Evolutionary conservation across 495 filamentous ascomycete genomes (phyloP).

Genomic region (Sordaria brevicollis): DNA sequence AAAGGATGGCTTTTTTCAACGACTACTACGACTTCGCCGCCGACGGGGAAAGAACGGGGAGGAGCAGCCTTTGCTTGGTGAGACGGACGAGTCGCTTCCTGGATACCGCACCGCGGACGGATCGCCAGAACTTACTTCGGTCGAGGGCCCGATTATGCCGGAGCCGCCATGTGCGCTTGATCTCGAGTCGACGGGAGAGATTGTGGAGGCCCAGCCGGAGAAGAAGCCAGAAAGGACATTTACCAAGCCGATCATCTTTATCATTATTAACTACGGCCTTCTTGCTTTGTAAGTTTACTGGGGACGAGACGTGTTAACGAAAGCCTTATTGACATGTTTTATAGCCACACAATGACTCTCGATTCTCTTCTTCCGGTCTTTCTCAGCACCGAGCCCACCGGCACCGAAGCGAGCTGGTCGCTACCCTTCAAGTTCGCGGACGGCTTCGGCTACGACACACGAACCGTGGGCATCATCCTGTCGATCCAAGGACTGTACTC

Average conservation of each 20-base stretch:
- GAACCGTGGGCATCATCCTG: conserved; percentile 77
- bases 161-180: conserved; percentile 4
- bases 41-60: conserved; percentile 28
- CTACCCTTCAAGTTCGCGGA: conserved; percentile 83
- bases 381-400: conserved; percentile 59
- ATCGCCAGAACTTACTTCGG: conserved; percentile 15
- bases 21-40: too few relatives aligned
- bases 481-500: conserved; percentile 86
- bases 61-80: conserved; percentile 41
- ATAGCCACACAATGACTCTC: conserved; percentile 73
- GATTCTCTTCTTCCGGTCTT: conserved; percentile 91
- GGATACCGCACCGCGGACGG: conserved; percentile 56
- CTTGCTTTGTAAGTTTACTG: conserved; percentile 74
- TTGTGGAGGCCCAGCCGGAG: not conserved
- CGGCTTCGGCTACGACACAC: conserved; percentile 71
- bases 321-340: conserved; percentile 3
- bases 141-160: not conserved
- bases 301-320: not conserved
- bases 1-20: not conserved
- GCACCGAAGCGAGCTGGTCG: conserved; percentile 23
- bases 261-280: conserved; percentile 83
- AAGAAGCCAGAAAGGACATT: conserved; percentile 39
- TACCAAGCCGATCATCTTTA: conserved; percentile 68
- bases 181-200: conserved; percentile 6
- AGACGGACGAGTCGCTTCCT: conserved; percentile 46